Conservation (phyloP, 2,329 filamentous ascomycete species). For the Cladophialophora yegresii region DNA sequence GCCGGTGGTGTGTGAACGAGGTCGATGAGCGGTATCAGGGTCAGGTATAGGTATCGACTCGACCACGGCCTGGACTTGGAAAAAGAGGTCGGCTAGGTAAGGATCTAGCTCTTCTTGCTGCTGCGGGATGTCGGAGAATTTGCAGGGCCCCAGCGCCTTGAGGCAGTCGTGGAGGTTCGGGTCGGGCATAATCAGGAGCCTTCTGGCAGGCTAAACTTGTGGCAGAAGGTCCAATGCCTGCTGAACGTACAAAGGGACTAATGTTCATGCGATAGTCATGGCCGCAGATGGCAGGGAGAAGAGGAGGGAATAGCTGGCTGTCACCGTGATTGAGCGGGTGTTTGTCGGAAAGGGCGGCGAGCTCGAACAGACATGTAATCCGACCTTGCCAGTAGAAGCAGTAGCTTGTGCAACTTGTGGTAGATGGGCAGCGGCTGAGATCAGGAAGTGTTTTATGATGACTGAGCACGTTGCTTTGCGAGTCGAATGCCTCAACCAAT, state of each 20-base stretch:
- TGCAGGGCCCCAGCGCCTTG: slow-evolving; percentile 57
- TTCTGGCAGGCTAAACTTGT: neutral
- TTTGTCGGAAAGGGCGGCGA: slow-evolving; percentile 7
- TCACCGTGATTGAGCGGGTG: slow-evolving; percentile 2
- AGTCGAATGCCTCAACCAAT: slow-evolving; percentile 5
- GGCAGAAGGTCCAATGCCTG: neutral
- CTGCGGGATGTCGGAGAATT: slow-evolving; percentile 55
- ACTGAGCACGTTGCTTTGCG: slow-evolving; percentile 23
- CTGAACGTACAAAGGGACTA: neutral
- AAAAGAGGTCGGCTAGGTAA: slow-evolving; percentile 63
- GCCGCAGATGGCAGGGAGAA: slow-evolving; percentile 9
- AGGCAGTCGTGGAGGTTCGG: slow-evolving; percentile 62
- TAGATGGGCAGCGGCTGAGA: slow-evolving; percentile 14
- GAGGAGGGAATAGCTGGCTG: slow-evolving; percentile 3
- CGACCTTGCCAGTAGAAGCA: neutral
- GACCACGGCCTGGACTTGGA: slow-evolving; percentile 67
- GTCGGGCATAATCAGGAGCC: slow-evolving; percentile 48
- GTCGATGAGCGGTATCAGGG: slow-evolving; percentile 51
- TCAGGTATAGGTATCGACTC: slow-evolving; percentile 70
- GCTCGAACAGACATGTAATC: slow-evolving; percentile 13
- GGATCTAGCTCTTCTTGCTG: slow-evolving; percentile 53
- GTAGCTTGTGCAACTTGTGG: neutral
- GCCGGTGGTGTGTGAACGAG: slow-evolving; percentile 59
- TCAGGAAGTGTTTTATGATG: slow-evolving; percentile 23
- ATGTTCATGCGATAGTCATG: slow-evolving; percentile 15